Evolutionary conservation across 129 eudicot species (phyloP).

Genomic region (Flaveria brownii): DNA sequence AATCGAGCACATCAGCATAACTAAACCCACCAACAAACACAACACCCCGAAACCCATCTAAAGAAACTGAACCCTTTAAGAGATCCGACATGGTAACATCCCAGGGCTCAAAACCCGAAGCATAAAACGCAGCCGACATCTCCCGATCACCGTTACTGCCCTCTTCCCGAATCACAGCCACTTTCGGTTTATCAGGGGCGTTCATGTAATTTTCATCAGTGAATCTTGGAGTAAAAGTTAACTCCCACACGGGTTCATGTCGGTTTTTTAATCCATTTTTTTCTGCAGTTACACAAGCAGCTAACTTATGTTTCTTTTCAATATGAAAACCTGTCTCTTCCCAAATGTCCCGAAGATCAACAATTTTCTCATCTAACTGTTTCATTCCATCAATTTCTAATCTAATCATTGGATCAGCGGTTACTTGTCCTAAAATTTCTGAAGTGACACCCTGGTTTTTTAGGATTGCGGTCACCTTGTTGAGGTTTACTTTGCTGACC

Average conservation of each 20-base stretch:
- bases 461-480: constrained; percentile 46
- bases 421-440: constrained; percentile 66
- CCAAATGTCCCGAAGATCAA: constrained; percentile 76
- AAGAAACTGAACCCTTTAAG: constrained; percentile 49
- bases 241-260: constrained; percentile 68
- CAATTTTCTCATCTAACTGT: constrained; percentile 57
- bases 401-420: constrained; percentile 44
- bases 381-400: constrained; percentile 57
- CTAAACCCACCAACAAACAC: constrained; percentile 97
- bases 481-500: constrained; percentile 54
- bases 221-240: constrained; percentile 67
- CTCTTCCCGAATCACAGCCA: constrained; percentile 89
- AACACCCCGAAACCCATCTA: constrained; percentile 55
- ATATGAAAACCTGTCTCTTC: constrained; percentile 86
- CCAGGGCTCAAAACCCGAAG: constrained; percentile 85
- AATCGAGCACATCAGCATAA: constrained; percentile 93
- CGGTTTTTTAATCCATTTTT: constrained; percentile 70
- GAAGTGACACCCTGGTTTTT: constrained; percentile 44
- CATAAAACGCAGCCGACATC: constrained; percentile 84
- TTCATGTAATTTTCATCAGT: constrained; percentile 59
- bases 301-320: constrained; percentile 66
- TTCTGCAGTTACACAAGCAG: constrained; percentile 66
- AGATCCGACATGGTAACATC: constrained; percentile 81
- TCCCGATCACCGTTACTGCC: constrained; percentile 96
- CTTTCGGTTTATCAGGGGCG: constrained; percentile 59